A percentile compares a stretch with the other conserved stretches of the same genome.
phyloP scores from a whole-genome alignment of 805 yeast genomes.

The Lipomyces spencermartinsiae region DNA sequence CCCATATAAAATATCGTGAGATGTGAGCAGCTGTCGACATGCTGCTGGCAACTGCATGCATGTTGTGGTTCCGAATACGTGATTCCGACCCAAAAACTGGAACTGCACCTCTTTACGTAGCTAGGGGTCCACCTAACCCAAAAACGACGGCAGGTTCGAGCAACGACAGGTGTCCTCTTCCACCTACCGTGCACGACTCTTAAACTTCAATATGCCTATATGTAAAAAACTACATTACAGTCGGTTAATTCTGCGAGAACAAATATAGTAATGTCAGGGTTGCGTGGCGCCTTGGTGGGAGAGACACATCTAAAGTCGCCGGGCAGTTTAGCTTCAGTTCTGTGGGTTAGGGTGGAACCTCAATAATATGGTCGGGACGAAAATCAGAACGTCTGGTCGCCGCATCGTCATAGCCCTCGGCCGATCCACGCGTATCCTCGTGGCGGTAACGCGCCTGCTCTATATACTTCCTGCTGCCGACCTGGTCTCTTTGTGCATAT shows the following conservation, averaged over 20 bases:
- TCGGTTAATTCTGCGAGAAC: no score
- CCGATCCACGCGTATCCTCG: conserved; percentile 1
- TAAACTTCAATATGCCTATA: no score
- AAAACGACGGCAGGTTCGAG: no score
- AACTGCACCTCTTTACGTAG: not conserved
- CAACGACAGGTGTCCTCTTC: no score
- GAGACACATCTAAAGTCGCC: not conserved
- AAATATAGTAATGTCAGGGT: no score
- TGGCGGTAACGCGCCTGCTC: not conserved
- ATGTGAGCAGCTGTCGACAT: not conserved
- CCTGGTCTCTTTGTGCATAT: not conserved
- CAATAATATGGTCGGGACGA: not conserved
- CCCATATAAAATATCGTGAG: not conserved
- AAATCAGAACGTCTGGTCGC: not conserved
- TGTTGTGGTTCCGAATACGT: not conserved
- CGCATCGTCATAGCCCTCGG: not conserved
- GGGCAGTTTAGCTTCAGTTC: not conserved
- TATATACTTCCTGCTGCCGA: conserved; percentile 1
- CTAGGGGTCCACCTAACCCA: no score
- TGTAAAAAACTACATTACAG: no score
- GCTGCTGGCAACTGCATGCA: not conserved
- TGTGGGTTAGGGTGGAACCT: not conserved
- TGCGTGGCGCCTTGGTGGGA: no score
- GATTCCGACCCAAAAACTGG: not conserved
- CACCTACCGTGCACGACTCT: no score